Percentiles rank a stretch among this genome's conserved stretches.
Evolutionary conservation across 139 green algal genomes (phyloP).

Genomic region (Dunaliella primolecta): DNA sequence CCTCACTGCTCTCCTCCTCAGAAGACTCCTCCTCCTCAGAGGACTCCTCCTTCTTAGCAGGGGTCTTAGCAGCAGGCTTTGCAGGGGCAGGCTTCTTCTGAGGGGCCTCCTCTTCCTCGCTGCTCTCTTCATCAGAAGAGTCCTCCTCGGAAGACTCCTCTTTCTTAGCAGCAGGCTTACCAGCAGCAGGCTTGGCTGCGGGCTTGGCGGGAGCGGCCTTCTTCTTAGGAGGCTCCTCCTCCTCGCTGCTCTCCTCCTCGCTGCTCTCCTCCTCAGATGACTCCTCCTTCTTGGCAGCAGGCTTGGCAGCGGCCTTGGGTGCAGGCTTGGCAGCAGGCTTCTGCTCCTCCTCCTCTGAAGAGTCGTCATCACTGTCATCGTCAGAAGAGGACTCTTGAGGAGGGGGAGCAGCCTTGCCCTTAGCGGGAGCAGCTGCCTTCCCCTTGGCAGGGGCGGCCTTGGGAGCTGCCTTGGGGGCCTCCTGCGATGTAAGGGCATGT

Average conservation of each 20-base stretch:
- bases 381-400: constrained; percentile 22
- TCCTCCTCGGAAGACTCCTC: constrained; percentile 4
- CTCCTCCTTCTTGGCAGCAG: constrained; percentile 19
- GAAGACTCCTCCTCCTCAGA: constrained; percentile 8
- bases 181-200: constrained; percentile 10
- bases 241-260: background rate
- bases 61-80: constrained; percentile 13
- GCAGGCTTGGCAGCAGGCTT: constrained; percentile 21
- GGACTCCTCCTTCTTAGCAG: constrained; percentile 22
- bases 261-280: background rate
- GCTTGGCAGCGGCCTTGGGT: constrained; percentile 15
- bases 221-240: constrained; percentile 5
- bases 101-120: constrained; percentile 21
- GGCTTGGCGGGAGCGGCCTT: background rate
- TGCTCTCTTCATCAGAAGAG: constrained; percentile 22
- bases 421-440: background rate
- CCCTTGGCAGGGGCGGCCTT: too few relatives aligned
- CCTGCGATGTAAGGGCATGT: too few relatives aligned
- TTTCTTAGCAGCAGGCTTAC: background rate
- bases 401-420: constrained; percentile 21
- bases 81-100: constrained; percentile 20
- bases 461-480: too few relatives aligned
- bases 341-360: constrained; percentile 25
- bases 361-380: constrained; percentile 22
- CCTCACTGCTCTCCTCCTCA: constrained; percentile 23